Evolutionary conservation across 441 rosid genomes (phyloP), one percentile per base, ranked within the genome.

Genomic region (Aquilaria agallochum): DNA sequence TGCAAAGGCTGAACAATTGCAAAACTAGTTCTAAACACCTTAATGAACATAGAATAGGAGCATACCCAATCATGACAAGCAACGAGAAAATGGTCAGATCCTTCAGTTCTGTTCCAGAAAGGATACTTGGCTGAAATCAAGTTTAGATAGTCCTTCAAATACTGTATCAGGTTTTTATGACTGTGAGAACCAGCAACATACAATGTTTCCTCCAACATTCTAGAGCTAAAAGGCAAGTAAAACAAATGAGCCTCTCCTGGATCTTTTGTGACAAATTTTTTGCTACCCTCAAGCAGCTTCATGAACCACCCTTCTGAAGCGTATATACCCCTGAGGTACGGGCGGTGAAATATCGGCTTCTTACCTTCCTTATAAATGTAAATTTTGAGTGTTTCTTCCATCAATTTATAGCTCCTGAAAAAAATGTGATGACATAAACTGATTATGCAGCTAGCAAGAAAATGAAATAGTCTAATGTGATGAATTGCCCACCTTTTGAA

Each of bases 261-360:
- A 60, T 78, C 36, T 62, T 74, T 88, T 1, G 92, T 85, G 60
- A 85, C 80, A 73, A 86, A 83, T 57, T 74, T 76, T 78, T 69
- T 83, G 86, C 77, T 83, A 53, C 78, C 67, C 71, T 86, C 78
- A 64, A 93, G 72, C 58, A 68, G 82, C 79, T 80, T 93, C 98
- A 93, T 93, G 75, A 93, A 93, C 97, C 98, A 93, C 66, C 98
- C 97, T 64, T 93, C 98, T 2, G 97, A 90, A 66, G 97, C 94
- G 70, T 93, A 93, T 79, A 93, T 90, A 49, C 98, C 97, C 74
- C 82, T 58, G 31, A 90, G 83, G 27, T 73, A 66, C 1, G 97
- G 91, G 56, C 54, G 70, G 68, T 93, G 98, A 31, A 93, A 30
- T 58, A 90, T 71, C 0, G 98, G 97, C 73, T 65, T 81, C 71